Percentiles rank a stretch among this genome's conserved stretches.
Conservation (phyloP, 371 early-diverging fungal genomes). For the Paraphysoderma sedebokerense region DNA sequence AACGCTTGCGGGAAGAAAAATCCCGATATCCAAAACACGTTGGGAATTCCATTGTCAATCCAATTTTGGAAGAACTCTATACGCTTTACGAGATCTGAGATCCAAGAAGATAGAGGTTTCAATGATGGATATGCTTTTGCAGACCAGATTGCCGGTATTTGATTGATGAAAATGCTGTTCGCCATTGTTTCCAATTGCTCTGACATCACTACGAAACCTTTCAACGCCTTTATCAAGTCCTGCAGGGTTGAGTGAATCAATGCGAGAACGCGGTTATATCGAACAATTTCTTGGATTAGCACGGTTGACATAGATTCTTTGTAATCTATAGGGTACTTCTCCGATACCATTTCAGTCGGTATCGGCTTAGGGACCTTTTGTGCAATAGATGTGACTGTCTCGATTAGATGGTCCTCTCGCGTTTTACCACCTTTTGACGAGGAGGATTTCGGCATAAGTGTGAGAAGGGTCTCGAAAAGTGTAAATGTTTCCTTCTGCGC, state of each 20-base stretch:
- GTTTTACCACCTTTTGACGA: constrained; percentile 13
- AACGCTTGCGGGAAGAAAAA: constrained; percentile 44
- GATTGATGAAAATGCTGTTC: constrained; percentile 29
- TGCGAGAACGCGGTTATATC: constrained; percentile 27
- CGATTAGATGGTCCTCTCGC: constrained; percentile 21
- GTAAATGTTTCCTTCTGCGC: constrained; percentile 33
- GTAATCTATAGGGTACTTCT: constrained; percentile 32
- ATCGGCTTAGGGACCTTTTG: constrained; percentile 23
- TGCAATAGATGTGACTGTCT: constrained; percentile 19
- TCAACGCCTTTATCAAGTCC: constrained; percentile 27
- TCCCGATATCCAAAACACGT: constrained; percentile 34
- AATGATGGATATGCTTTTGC: constrained; percentile 37
- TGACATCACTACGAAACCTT: constrained; percentile 35
- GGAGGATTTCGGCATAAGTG: constrained; percentile 25
- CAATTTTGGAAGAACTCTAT: constrained; percentile 30
- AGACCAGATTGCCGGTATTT: constrained; percentile 26
- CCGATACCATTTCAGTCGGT: constrained; percentile 14
- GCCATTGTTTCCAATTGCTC: constrained; percentile 29
- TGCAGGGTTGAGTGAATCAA: constrained; percentile 23
- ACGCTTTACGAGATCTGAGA: constrained; percentile 23
- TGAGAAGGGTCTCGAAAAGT: constrained; percentile 24
- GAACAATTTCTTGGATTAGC: constrained; percentile 31
- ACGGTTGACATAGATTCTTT: constrained; percentile 38
- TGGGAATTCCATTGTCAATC: constrained; percentile 29
- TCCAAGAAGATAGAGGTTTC: constrained; percentile 30